These are phyloP conservation scores for Uronychia binucleata DNA, from an alignment of 73 alveolate genomes.

Conservation along the genomic window DNA sequence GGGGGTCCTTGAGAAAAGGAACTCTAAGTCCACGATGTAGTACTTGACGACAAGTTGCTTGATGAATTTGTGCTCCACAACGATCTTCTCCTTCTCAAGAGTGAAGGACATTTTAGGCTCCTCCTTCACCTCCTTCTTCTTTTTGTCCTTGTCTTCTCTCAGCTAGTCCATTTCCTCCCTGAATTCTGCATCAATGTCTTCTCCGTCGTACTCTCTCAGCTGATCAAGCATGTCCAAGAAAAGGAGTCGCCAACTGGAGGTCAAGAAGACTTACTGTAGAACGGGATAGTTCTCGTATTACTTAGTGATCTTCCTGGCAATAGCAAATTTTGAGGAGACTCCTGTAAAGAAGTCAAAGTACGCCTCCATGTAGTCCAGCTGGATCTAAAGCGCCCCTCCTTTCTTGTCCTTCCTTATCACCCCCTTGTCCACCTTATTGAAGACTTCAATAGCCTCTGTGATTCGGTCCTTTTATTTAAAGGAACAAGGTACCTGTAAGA, in stretches of 20 bases:
- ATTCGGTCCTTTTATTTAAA: slow-evolving; percentile 47
- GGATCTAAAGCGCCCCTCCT: slow-evolving; percentile 48
- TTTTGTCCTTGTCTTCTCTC: slow-evolving; percentile 23
- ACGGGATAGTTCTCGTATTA: slow-evolving; percentile 85
- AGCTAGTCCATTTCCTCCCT: slow-evolving; percentile 39
- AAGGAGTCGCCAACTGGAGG: slow-evolving; percentile 90
- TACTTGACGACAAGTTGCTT: slow-evolving; percentile 59
- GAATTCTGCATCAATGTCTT: slow-evolving; percentile 7
- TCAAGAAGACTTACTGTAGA: too few relatives aligned
- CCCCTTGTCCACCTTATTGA: slow-evolving; percentile 38
- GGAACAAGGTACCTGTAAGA: slow-evolving; percentile 2
- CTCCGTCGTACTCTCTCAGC: slow-evolving; percentile 75
- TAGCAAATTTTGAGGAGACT: slow-evolving; percentile 39
- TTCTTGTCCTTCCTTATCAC: slow-evolving; percentile 23
- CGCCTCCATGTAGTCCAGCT: slow-evolving; percentile 79
- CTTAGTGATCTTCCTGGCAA: slow-evolving; percentile 73
- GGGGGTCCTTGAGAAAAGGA: slow-evolving; percentile 90
- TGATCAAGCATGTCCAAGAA: slow-evolving; percentile 81
- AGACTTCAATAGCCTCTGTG: slow-evolving; percentile 68
- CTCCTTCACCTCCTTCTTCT: slow-evolving; percentile 2
- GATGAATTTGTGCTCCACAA: slow-evolving; percentile 69
- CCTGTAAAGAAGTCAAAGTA: slow-evolving; percentile 85
- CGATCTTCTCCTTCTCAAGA: slow-evolving; percentile 31
- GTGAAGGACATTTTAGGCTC: slow-evolving; percentile 1
- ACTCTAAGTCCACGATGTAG: slow-evolving; percentile 86